A percentile compares a stretch with the other conserved stretches of the same genome.
These are phyloP conservation scores for Penicillium sp. DNA, from an alignment of 2,329 filamentous ascomycete genomes.

Conservation along the genomic window DNA sequence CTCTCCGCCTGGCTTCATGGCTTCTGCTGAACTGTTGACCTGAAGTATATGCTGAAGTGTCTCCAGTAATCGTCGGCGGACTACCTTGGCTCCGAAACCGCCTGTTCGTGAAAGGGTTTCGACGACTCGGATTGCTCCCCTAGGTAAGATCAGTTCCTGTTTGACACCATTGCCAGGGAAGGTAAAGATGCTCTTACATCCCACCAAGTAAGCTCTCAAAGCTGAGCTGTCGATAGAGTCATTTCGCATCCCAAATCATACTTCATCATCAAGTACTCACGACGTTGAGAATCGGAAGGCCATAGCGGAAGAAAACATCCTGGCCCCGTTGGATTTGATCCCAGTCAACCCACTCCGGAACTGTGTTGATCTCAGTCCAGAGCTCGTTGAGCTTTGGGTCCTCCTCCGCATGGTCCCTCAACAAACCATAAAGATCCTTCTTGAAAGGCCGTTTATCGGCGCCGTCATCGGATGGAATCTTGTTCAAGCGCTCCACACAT, in stretches of 20 bases:
- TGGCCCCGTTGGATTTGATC: conserved; percentile 70
- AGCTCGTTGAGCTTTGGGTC: conserved; percentile 57
- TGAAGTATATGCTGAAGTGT: conserved; percentile 75
- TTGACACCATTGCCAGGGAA: not conserved
- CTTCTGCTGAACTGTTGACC: conserved; percentile 62
- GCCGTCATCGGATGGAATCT: conserved; percentile 46
- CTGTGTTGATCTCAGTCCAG: conserved; percentile 64
- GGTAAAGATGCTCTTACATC: conserved; percentile 16
- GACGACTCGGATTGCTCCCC: conserved; percentile 67
- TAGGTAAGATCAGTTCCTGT: conserved; percentile 9
- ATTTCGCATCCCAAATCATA: conserved; percentile 12
- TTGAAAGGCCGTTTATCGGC: conserved; percentile 27
- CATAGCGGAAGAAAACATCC: conserved; percentile 74
- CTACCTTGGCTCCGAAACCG: conserved; percentile 67
- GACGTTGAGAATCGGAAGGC: conserved; percentile 61
- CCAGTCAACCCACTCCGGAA: conserved; percentile 77
- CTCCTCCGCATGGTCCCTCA: conserved; percentile 56
- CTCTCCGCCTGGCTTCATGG: conserved; percentile 65
- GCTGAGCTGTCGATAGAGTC: conserved; percentile 19
- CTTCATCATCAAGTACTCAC: conserved; percentile 18
- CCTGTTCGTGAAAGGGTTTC: conserved; percentile 72
- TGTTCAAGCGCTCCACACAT: conserved; percentile 61
- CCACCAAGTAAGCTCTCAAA: conserved; percentile 31
- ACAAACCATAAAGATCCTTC: conserved; percentile 62
- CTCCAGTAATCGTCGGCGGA: conserved; percentile 64